These are phyloP conservation scores for Saccharomyces hybrid DNA, from an alignment of 1,139 yeast genomes.

Conservation along the genomic window DNA sequence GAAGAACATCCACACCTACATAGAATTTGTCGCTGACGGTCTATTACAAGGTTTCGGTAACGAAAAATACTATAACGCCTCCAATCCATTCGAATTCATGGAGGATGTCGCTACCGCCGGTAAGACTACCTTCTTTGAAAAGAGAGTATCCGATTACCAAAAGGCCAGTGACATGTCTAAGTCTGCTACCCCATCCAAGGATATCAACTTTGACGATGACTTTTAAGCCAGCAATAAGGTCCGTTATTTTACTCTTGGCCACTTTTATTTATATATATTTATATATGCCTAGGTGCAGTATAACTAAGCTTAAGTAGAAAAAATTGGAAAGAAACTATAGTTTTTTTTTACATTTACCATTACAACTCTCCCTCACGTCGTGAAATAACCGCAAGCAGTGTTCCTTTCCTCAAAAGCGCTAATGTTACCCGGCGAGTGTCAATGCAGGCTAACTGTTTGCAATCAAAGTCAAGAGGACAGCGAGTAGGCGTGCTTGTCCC, in stretches of 20 bases:
- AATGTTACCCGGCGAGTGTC: neutral
- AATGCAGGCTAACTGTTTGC: neutral
- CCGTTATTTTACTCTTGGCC: conserved; percentile 1
- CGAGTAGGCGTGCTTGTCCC: too few species aligned
- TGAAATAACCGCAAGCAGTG: too few species aligned
- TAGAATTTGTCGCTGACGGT: too few species aligned
- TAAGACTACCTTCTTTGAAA: too few species aligned
- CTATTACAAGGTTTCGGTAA: too few species aligned
- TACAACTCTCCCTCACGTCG: neutral
- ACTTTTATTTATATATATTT: neutral
- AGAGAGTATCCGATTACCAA: too few species aligned
- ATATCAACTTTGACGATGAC: conserved; percentile 46
- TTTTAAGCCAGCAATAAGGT: conserved; percentile 31
- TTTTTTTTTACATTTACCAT: neutral
- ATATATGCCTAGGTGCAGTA: neutral
- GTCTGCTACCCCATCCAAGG: conserved; percentile 35
- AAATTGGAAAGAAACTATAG: neutral
- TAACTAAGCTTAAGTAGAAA: neutral
- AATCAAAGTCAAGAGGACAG: neutral
- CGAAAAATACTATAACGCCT: too few species aligned
- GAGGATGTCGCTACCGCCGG: too few species aligned
- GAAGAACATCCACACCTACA: too few species aligned
- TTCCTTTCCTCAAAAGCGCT: too few species aligned
- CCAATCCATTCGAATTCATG: too few species aligned
- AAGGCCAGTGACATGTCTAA: too few species aligned